Evolutionary conservation across 208 protist genomes (phyloP).

Genomic region (Leishmania arabica): DNA sequence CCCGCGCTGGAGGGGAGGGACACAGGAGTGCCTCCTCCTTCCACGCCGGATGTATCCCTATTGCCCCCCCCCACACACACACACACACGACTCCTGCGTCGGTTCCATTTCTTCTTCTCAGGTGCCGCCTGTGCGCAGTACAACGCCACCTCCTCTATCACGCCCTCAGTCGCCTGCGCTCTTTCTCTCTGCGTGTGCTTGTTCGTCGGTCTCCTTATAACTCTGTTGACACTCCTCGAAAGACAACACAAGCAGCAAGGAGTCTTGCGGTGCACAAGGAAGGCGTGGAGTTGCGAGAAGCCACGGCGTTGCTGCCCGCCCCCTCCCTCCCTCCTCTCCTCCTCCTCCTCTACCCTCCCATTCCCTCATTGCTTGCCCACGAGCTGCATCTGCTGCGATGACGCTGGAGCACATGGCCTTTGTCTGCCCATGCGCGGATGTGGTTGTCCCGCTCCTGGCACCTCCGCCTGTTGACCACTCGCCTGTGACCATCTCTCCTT

Average conservation of each 20-base stretch:
- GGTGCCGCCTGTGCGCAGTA: background rate
- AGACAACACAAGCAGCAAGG: background rate
- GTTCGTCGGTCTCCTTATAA: background rate
- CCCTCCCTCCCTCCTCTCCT: too few relatives aligned
- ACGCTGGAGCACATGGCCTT: background rate
- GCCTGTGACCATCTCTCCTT: background rate
- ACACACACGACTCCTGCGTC: background rate
- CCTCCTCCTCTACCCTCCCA: too few relatives aligned
- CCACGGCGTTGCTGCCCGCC: background rate
- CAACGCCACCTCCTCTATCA: background rate
- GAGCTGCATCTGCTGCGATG: background rate
- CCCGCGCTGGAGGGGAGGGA: background rate
- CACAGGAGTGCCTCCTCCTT: background rate
- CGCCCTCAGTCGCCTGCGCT: background rate
- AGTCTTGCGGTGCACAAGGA: too few relatives aligned
- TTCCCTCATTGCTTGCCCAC: too few relatives aligned
- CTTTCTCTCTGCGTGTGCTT: background rate
- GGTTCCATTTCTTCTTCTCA: background rate
- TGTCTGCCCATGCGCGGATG: background rate
- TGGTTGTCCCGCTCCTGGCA: background rate
- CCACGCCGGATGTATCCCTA: background rate
- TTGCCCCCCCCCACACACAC: background rate
- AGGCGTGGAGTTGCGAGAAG: too few relatives aligned
- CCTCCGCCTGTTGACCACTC: background rate
- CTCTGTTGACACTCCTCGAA: background rate